These are phyloP conservation scores for Anthracocystis walkeri DNA, from an alignment of 1,284 basidiomycete species.

Conservation along the genomic window DNA sequence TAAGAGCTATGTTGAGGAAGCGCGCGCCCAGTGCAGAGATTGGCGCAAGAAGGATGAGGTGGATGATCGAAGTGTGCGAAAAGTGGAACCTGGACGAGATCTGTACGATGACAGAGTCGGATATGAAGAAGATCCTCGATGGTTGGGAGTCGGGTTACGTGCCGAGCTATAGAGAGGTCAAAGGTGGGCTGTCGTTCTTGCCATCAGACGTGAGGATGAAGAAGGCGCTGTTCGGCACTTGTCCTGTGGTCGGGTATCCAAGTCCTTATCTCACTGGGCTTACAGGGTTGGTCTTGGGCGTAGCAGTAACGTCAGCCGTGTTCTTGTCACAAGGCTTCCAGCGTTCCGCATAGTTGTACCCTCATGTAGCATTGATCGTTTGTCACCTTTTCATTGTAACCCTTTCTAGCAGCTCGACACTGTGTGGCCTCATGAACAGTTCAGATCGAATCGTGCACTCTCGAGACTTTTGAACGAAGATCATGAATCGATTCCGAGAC, in stretches of 20 bases:
- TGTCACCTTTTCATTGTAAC: constrained; percentile 6
- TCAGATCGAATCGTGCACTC: background rate
- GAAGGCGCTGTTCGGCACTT: constrained; percentile 53
- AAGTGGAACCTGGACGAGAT: constrained; percentile 84
- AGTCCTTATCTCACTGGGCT: constrained; percentile 58
- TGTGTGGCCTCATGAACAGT: too few relatives aligned
- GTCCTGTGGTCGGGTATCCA: constrained; percentile 60
- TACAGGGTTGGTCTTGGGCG: constrained; percentile 39
- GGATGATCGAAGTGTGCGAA: constrained; percentile 93
- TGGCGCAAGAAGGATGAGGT: constrained; percentile 85
- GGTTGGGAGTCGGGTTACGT: constrained; percentile 69
- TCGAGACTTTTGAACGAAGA: background rate
- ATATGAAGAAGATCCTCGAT: constrained; percentile 64
- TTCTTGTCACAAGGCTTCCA: constrained; percentile 31
- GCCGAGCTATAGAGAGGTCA: constrained; percentile 56
- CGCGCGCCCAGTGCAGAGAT: constrained; percentile 81
- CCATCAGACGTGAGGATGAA: constrained; percentile 36
- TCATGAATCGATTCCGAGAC: constrained; percentile 1
- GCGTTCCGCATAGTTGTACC: constrained; percentile 14
- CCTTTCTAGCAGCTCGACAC: background rate
- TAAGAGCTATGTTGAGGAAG: constrained; percentile 78
- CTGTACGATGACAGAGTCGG: constrained; percentile 75
- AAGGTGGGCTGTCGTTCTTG: constrained; percentile 35
- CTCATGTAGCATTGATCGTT: constrained; percentile 1
- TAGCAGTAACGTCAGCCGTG: constrained; percentile 33